Base-by-base conservation (phyloP, 768 basidiomycete species). In the Hirschioporus abietinus region DNA sequence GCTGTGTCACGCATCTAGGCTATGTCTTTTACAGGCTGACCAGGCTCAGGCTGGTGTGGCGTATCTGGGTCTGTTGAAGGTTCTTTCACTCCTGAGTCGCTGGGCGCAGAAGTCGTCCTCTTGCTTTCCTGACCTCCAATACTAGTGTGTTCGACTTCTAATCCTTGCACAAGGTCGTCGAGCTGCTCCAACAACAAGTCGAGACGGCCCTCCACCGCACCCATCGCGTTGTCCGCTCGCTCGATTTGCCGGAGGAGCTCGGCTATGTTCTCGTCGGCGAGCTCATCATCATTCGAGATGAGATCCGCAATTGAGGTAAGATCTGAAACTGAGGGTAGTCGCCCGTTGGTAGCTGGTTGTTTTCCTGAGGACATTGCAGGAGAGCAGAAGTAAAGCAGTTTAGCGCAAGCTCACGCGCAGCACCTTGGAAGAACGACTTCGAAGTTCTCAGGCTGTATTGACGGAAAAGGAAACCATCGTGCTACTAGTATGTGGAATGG, bases 191-290 rank as follows among this genome's bases (percentile, higher is more conserved):
- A 76, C 35, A 93, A 77, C 23, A 73, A 79, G 71, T 93, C 89
- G 58, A 93, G 76, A 69, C 82, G 84, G 66, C 73, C 73, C 72
- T 92, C 91, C 60, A 93, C 80, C 1, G 81, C 86, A 35, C 78
- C 73, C 2, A 90, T 91, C 69, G 91, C 72, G 35, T 80, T 80
- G 68, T 87, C 81, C 6, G 89, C 89, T 20, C 74, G 73, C 34
- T 89, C 84, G 58, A 93, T 76, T 58, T 79, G 81, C 59, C 76
- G 76, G 60, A 91, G 76, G 58, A 91, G 74, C 73, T 87, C 85
- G 17, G 74, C 74, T 63, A 89, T 74, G 66, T 82, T 79, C 24
- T 72, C 72, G 35, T 85, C 86, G 26, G 81, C 80, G 24, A 63
- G 66, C 0, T 72, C 73, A 18, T 72, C 68, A 20, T 52, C 42